Conservation (phyloP, 345 rosid species). For the Eucalyptus coolabah region DNA sequence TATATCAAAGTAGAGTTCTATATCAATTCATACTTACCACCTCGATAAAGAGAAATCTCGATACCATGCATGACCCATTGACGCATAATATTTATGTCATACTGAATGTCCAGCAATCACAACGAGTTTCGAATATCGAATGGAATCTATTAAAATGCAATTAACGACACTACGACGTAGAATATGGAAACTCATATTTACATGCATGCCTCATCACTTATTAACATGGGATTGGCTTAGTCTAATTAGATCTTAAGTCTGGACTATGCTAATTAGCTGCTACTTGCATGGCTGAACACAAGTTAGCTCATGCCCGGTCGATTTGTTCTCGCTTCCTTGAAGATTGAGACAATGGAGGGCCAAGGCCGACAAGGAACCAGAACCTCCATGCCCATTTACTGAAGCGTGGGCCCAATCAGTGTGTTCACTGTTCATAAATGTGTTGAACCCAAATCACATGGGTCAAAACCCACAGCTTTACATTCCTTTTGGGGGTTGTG, state of each 20-base stretch:
- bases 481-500: background rate
- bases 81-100: fast-evolving
- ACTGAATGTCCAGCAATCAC: fast-evolving
- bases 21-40: fast-evolving
- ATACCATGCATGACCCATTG: background rate
- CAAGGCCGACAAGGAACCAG: background rate
- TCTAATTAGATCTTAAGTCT: background rate
- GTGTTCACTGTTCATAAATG: background rate
- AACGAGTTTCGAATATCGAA: background rate
- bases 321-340: background rate
- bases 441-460: background rate
- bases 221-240: background rate
- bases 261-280: background rate
- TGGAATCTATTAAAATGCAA: background rate
- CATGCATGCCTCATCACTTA: background rate
- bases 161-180: fast-evolving
- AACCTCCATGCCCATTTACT: background rate
- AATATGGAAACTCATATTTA: background rate
- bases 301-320: background rate
- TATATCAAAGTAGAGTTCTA: background rate
- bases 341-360: background rate
- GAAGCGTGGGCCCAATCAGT: background rate
- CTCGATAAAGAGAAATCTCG: background rate
- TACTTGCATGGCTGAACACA: background rate
- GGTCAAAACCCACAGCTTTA: background rate